Evolutionary conservation across 129 eudicot genomes (phyloP).

Genomic region (Daucus carota): DH1_v3.0 NC_030388.2:26728501-26729000

Average conservation of each 20-base stretch:
- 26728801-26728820: neutral
- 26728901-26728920: neutral
- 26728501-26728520: neutral
- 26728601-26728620: neutral
- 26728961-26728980: neutral
- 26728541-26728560: neutral
- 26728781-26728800: slow-evolving; percentile 10
- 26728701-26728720: slow-evolving; percentile 91
- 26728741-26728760: slow-evolving; percentile 79
- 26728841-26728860: neutral
- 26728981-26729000: neutral
- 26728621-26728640: neutral
- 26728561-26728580: neutral
- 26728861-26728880: neutral
- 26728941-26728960: neutral
- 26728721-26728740: slow-evolving; percentile 96
- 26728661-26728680: slow-evolving; percentile 70
- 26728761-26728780: slow-evolving; percentile 6
- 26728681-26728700: slow-evolving; percentile 99
- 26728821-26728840: neutral
- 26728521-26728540: neutral
- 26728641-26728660: slow-evolving; percentile 44
- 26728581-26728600: neutral
- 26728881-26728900: too few relatives aligned
- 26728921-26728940: neutral